These are phyloP conservation scores for Trifolium repens DNA, from an alignment of 306 rosid species.

Conservation along the genomic window DNA sequence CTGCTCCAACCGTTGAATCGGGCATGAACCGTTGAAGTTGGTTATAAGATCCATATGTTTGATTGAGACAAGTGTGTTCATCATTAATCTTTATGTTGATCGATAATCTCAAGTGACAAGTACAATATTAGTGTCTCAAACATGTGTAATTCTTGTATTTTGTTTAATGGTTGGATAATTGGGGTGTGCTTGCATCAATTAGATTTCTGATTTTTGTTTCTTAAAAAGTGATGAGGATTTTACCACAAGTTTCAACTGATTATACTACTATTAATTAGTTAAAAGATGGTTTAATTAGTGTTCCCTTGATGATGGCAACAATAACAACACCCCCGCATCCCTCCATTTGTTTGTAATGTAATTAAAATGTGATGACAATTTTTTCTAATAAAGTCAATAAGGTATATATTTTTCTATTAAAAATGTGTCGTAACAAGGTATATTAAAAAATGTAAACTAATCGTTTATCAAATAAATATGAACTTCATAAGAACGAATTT, in stretches of 20 bases:
- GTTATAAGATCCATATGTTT: not conserved
- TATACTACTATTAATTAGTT: constrained; percentile 12
- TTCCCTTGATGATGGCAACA: constrained; percentile 28
- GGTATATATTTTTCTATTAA: no score
- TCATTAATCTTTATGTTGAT: no score
- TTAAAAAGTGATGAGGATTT: constrained; percentile 30
- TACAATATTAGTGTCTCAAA: no score
- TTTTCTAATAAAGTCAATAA: no score
- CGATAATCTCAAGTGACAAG: no score
- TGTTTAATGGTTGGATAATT: not conserved
- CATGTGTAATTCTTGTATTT: no score
- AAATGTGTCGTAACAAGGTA: no score
- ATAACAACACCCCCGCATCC: constrained; percentile 14
- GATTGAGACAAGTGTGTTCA: no score
- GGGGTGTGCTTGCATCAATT: constrained; percentile 33
- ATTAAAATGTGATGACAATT: constrained; percentile 54
- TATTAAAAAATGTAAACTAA: no score
- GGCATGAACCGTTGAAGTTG: constrained; percentile 50
- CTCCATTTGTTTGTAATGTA: constrained; percentile 45
- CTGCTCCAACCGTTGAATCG: constrained; percentile 37
- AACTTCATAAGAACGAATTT: no score
- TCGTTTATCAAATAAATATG: no score
- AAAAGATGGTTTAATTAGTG: constrained; percentile 27
- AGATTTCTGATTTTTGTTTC: constrained; percentile 36
- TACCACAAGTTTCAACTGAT: constrained; percentile 31